phyloP scores from a whole-genome alignment of 2,329 filamentous ascomycete genomes.

The Helminthosporium solani region DNA sequence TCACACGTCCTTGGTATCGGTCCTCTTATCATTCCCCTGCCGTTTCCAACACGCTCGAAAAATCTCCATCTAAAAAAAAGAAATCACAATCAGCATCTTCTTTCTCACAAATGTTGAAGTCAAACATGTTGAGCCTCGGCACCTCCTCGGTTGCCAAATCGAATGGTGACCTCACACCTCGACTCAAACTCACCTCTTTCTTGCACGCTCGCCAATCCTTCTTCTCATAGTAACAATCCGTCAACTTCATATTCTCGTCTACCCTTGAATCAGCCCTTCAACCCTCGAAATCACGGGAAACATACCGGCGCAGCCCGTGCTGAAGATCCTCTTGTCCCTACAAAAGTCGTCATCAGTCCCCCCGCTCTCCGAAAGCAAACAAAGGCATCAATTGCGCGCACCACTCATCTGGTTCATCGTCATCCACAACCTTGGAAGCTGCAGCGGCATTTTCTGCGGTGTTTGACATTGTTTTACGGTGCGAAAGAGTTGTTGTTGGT shows the following conservation, averaged over 20 bases:
- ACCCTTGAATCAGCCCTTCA: constrained; percentile 1
- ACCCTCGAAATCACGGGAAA: neutral
- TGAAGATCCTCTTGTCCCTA: constrained; percentile 98
- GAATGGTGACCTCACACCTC: constrained; percentile 1
- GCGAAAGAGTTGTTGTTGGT: constrained; percentile 7
- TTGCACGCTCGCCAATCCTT: constrained; percentile 93
- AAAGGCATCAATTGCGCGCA: constrained; percentile 50
- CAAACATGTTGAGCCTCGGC: constrained; percentile 22
- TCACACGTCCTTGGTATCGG: constrained; percentile 69
- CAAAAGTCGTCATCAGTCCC: constrained; percentile 17
- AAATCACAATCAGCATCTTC: neutral
- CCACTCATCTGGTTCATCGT: constrained; percentile 96
- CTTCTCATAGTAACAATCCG: constrained; percentile 93
- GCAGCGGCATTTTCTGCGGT: constrained; percentile 48
- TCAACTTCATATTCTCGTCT: constrained; percentile 90
- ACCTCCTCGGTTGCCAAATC: constrained; percentile 21
- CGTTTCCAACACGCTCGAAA: constrained; percentile 91
- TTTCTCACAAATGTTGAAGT: neutral
- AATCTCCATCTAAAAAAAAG: constrained; percentile 71
- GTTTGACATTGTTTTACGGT: constrained; percentile 54
- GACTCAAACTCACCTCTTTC: constrained; percentile 67
- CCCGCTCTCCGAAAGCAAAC: constrained; percentile 5
- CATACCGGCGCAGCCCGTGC: constrained; percentile 86
- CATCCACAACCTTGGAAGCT: constrained; percentile 53
- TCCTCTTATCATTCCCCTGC: constrained; percentile 83